Evolutionary conservation across 2,329 filamentous ascomycete genomes (phyloP), one percentile per base, ranked within the genome.

Genomic region (Atkinsonella hypoxylon): DNA sequence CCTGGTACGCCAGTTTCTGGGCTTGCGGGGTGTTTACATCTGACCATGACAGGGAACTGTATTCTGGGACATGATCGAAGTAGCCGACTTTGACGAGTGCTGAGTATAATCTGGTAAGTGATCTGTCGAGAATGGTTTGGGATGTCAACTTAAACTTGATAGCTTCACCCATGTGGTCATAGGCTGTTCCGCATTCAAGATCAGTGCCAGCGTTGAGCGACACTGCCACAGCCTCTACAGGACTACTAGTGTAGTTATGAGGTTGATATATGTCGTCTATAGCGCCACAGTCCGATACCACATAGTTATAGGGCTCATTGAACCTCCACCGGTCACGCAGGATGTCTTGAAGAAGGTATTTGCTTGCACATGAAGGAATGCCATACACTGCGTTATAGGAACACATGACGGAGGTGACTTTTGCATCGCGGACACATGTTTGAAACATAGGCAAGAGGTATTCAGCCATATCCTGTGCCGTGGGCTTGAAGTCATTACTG

Each of bases 401-500:
- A 57, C 78, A 81, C 79, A 82, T 82, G 55, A 82, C 69, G 34
- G 79, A 81, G 15, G 72, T 70, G 3, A 76, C 76, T 44, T 74
- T 71, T 3, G 75, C 73, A 58, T 82, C 77, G 11, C 76, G 70
- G 43, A 75, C 78, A 62, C 82, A 85, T 61, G 73, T 73, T 58
- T 82, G 70, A 66, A 87, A 87, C 0, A 81, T 75, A 1, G 78
- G 81, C 40, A 83, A 70, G 58, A 83, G 86, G 64, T 85, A 87
- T 57, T 85, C 82, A 0, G 76, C 72, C 4, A 87, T 65, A 53
- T 87, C 83, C 56, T 85, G 82, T 46, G 71, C 66, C 10, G 71
- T 69, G 52, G 83, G 75, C 12, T 72, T 66, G 6, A 80, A 73
- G 59, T 83, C 70, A 53, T 79, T 82, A 15, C 72, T 70, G 60